Percentiles rank a stretch among this genome's conserved stretches.
phyloP scores from a whole-genome alignment of 441 rosid species.

The Bocquillonia castaneifolia region DNA sequence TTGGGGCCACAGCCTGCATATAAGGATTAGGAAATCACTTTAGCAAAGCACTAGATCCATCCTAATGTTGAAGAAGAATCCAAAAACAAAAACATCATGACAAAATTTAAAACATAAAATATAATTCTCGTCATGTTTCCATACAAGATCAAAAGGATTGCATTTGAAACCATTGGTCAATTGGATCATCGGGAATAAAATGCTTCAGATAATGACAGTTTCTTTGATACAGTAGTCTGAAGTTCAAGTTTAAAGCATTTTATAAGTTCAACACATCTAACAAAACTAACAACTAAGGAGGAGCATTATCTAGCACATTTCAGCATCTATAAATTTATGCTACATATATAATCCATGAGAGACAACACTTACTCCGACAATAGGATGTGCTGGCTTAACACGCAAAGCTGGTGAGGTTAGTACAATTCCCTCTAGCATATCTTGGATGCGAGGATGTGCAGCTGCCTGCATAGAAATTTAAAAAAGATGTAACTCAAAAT shows the following conservation, averaged over 20 bases:
- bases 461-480: slow-evolving; percentile 76
- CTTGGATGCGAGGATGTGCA: slow-evolving; percentile 44
- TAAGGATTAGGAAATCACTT: background rate
- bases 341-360: background rate
- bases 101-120: background rate
- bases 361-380: slow-evolving; percentile 59
- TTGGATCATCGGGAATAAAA: background rate
- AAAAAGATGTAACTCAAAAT: slow-evolving; percentile 14
- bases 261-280: background rate
- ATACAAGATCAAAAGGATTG: no score
- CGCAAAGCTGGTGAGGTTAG: slow-evolving; percentile 90
- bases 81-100: background rate
- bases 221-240: background rate
- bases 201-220: background rate
- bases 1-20: slow-evolving; percentile 79
- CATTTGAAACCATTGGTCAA: no score
- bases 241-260: background rate
- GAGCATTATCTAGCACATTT: background rate
- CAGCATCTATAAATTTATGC: background rate
- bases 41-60: background rate
- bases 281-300: background rate
- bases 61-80: background rate
- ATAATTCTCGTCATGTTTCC: background rate
- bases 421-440: slow-evolving; percentile 73
- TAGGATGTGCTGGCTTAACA: slow-evolving; percentile 92